Evolutionary conservation across 495 filamentous ascomycete genomes (phyloP), one percentile per base, ranked within the genome.

Genomic region (Penicilliopsis zonata): DNA sequence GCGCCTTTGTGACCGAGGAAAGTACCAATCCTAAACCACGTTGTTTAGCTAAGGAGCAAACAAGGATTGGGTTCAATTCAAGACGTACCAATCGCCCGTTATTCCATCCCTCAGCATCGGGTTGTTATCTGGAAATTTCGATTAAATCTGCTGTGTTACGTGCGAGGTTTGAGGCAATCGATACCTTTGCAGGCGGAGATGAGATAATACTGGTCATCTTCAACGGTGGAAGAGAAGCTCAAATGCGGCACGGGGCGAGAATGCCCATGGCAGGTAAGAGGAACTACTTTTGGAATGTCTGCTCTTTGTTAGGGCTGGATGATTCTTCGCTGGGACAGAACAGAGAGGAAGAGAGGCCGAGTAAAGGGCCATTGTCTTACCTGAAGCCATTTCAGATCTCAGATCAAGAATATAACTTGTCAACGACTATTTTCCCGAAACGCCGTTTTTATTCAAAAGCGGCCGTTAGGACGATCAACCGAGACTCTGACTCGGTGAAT

Each of bases 1-100:
- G 90, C 90, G 38, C 90, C 90, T 63, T 98, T 96, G 62, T 98
- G 90, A 27, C 90, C 88, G 33, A 98, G 75, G 47, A 96, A 96
- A 22, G 92, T 98, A 21, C 90, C 90, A 40, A 98, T 96, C 90
- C 82, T 82, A 38, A 5, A 2, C 3, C n/a, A 6, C n/a, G 14
- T 4, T 23, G 35, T 29, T 29, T 37, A 37, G 33, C 21, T 22
- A 17, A 13, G 19, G 18, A 33, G 24, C 33, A 27, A 18, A 26
- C 27, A 18, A 12, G 34, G 13, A 12, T 14, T 10, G 28, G 14
- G 23, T 15, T 13, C 6, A 17, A 20, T 18, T 16, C 27, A 22
- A 33, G 31, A 37, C 72, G 36, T 58, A 80, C 78, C 85, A 98
- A 55, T 98, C 90, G 34, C 90, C 90, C 10, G 90, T 96, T 33